A percentile compares a stretch with the other conserved stretches of the same genome.
These are phyloP conservation scores for Borovskyia barvae DNA, from an alignment of 208 protist species.

Conservation along the genomic window DNA sequence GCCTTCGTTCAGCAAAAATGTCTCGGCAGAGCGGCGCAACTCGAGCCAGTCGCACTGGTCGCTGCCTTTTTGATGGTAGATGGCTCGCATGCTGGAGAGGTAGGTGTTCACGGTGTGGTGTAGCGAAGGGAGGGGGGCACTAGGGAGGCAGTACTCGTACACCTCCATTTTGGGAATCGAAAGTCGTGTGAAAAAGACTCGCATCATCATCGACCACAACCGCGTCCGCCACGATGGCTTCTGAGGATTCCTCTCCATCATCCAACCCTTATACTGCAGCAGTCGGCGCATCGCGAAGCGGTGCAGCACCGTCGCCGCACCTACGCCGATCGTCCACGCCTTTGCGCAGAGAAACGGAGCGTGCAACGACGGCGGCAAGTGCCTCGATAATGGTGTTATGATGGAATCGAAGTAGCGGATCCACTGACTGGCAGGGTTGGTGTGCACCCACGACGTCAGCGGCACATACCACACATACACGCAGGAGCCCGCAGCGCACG, in stretches of 20 bases:
- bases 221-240: conserved; percentile 42
- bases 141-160: conserved; percentile 73
- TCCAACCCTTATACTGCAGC: conserved; percentile 75
- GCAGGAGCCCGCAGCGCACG: conserved; percentile 36
- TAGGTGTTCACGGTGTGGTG: conserved; percentile 61
- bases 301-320: conserved; percentile 48
- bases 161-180: conserved; percentile 50
- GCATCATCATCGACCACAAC: conserved; percentile 54
- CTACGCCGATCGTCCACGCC: conserved; percentile 28
- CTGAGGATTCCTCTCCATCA: conserved; percentile 38
- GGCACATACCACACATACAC: conserved; percentile 41
- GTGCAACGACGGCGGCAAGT: conserved; percentile 32
- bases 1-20: conserved; percentile 78
- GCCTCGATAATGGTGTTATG: conserved; percentile 32
- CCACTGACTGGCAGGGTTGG: conserved; percentile 31
- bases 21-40: conserved; percentile 35
- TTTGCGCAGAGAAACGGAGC: conserved; percentile 45
- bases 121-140: conserved; percentile 73
- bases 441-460: conserved; percentile 29
- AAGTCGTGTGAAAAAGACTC: conserved; percentile 49
- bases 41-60: conserved; percentile 44
- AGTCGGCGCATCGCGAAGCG: conserved; percentile 63
- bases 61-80: conserved; percentile 36
- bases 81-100: conserved; percentile 53
- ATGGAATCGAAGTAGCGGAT: conserved; percentile 57